phyloP scores from a whole-genome alignment of 2,329 filamentous ascomycete species.

The Didymella exigua region DNA sequence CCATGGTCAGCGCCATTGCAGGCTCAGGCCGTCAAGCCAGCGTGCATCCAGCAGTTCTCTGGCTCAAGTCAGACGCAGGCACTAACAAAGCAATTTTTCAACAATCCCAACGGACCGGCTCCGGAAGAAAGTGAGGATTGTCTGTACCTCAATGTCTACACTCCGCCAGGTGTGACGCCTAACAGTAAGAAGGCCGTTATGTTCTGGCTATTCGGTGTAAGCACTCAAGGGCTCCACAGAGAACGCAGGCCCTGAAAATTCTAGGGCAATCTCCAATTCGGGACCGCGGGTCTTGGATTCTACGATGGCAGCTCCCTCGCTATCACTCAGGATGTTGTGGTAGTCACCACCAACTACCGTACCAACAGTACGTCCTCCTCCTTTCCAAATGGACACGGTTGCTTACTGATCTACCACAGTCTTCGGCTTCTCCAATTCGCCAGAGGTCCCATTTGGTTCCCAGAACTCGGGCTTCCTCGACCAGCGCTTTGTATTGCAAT shows the following conservation, averaged over 20 bases:
- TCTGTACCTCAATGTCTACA: constrained; percentile 47
- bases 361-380: constrained; percentile 23
- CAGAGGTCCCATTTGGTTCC: constrained; percentile 24
- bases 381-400: too few species aligned
- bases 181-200: constrained; percentile 23
- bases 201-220: constrained; percentile 16
- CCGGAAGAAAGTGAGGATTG: constrained; percentile 45
- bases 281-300: constrained; percentile 19
- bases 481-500: constrained; percentile 58
- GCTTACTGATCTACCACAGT: constrained; percentile 7
- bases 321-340: constrained; percentile 29
- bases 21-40: constrained; percentile 18
- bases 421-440: constrained; percentile 32
- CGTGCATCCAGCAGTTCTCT: constrained; percentile 27
- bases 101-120: constrained; percentile 17
- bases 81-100: constrained; percentile 19
- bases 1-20: constrained; percentile 20
- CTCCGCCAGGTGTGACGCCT: constrained; percentile 22
- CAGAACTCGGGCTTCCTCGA: constrained; percentile 61
- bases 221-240: not conserved
- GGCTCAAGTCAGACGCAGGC: constrained; percentile 8
- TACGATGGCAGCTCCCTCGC: constrained; percentile 36
- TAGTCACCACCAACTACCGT: constrained; percentile 36
- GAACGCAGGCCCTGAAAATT: constrained; percentile 16
- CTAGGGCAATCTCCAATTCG: constrained; percentile 31